Conservation (phyloP, 2,329 filamentous ascomycete species). For the Microcera coccophila region DNA sequence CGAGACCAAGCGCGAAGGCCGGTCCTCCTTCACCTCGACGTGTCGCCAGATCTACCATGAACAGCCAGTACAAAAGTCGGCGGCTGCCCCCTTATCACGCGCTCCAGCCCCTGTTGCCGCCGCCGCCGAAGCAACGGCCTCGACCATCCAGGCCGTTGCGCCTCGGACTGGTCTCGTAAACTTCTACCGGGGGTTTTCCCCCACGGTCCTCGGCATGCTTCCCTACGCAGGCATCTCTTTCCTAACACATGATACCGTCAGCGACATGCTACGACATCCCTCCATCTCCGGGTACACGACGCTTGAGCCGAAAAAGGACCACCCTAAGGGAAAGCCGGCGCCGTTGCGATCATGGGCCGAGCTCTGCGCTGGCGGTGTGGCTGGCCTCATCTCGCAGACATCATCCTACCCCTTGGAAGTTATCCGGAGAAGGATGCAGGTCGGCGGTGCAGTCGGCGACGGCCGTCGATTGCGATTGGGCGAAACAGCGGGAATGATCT, state of each 20-base stretch:
- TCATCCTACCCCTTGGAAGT: constrained; percentile 92
- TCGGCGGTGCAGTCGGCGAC: constrained; percentile 89
- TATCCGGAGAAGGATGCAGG: constrained; percentile 89
- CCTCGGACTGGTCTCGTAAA: constrained; percentile 72
- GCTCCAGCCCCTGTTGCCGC: constrained; percentile 30
- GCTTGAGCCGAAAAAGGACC: constrained; percentile 56
- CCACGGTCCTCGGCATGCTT: constrained; percentile 89
- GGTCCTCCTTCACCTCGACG: constrained; percentile 69
- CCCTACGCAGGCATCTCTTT: constrained; percentile 96
- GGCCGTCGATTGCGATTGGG: constrained; percentile 71
- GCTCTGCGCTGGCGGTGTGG: constrained; percentile 75
- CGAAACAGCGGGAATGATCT: constrained; percentile 75
- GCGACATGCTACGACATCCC: constrained; percentile 74
- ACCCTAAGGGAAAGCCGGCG: constrained; percentile 58
- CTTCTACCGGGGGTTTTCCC: constrained; percentile 91
- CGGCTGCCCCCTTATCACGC: constrained; percentile 28
- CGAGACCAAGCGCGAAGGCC: constrained; percentile 74
- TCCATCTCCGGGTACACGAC: constrained; percentile 69
- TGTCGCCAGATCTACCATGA: constrained; percentile 86
- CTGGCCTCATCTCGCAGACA: constrained; percentile 86
- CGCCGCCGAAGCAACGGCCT: constrained; percentile 40
- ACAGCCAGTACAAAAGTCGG: constrained; percentile 43
- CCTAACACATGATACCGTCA: constrained; percentile 85
- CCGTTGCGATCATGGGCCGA: constrained; percentile 83
- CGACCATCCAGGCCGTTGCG: constrained; percentile 42